Evolutionary conservation across 2,329 filamentous ascomycete species (phyloP), one percentile per base, ranked within the genome.

Genomic region (Simplicillium aogashimaense): DNA sequence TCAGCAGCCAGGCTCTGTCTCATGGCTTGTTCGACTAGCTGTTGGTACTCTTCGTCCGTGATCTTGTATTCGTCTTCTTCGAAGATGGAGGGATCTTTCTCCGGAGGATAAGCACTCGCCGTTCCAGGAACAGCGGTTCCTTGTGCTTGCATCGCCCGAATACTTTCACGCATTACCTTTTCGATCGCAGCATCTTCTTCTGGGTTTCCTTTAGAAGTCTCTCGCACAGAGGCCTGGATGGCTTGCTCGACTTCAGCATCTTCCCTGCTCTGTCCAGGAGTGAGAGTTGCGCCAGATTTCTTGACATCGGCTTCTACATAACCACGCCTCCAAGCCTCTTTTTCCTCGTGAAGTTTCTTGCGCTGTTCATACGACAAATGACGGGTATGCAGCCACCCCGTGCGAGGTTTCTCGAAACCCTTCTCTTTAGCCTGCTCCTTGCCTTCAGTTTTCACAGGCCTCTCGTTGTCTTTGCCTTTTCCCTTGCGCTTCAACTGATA

Each of bases 141-240:
- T 20, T 46, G 45, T 14, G 59, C 45, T 11, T 52, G 63, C 45
- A 74, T 61, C 29, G 84, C 78, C 12, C 63, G 65, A 13, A 92
- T 68, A 46, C 82, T 86, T 5, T 83, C 78, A 12, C 83, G 71
- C 38, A 94, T 83, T 1, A 85, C 85, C 15, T 76, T 69, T 53
- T 88, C 86, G 36, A 94, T 70, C 43, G 74, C 67, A 16, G 70
- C 70, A 51, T 92, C 86, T 56, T 92, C 83, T 15, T 76, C 69
- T 0, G 69, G 54, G 46, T 90, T 70, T 10, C 86, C 85, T 1
- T 65, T 70, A 0, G 83, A 88, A 0, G 83, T 87, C 53, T 83
- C 74, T 7, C 66, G 64, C 1, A 92, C 81, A 1, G 82, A 84
- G 10, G 68, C 67, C 39, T 70, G 72, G 43, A 92, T 90, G 1